Conservation (phyloP, 192 early-diverging fungal genomes). For the Podila epicladia region DNA sequence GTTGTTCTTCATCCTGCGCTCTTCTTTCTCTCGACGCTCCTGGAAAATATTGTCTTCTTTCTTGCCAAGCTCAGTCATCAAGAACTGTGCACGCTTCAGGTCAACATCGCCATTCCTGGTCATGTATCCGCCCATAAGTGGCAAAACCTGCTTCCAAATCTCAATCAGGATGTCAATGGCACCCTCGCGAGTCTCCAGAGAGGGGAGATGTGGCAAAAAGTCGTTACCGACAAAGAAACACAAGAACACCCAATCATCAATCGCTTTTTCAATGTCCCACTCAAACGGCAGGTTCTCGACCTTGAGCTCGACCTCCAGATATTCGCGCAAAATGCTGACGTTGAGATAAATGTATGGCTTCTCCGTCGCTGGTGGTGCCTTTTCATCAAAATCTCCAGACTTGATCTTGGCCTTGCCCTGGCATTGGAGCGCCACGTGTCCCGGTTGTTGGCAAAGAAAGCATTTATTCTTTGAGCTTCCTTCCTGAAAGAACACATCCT, state of each 20-base stretch:
- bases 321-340: slow-evolving; percentile 89
- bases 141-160: slow-evolving; percentile 89
- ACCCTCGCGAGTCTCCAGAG: slow-evolving; percentile 94
- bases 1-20: slow-evolving; percentile 55
- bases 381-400: slow-evolving; percentile 60
- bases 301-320: slow-evolving; percentile 86
- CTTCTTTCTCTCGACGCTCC: slow-evolving; percentile 67
- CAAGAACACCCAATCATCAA: slow-evolving; percentile 98
- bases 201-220: slow-evolving; percentile 94
- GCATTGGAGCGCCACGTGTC: slow-evolving; percentile 75
- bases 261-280: slow-evolving; percentile 90
- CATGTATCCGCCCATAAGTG: slow-evolving; percentile 81
- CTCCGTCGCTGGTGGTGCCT: slow-evolving; percentile 34
- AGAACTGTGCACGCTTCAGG: slow-evolving; percentile 77
- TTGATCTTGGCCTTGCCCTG: slow-evolving; percentile 62
- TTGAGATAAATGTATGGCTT: slow-evolving; percentile 89
- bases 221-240: slow-evolving; percentile 70
- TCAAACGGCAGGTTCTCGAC: slow-evolving; percentile 72
- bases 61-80: slow-evolving; percentile 85
- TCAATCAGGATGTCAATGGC: slow-evolving; percentile 89
- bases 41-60: slow-evolving; percentile 84
- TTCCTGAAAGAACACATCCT: slow-evolving; percentile 90
- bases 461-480: slow-evolving; percentile 74
- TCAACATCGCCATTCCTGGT: slow-evolving; percentile 85
- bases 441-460: slow-evolving; percentile 67